Evolutionary conservation across 176 grass and related monocot species (phyloP).

Genomic region (Poa annua): DNA sequence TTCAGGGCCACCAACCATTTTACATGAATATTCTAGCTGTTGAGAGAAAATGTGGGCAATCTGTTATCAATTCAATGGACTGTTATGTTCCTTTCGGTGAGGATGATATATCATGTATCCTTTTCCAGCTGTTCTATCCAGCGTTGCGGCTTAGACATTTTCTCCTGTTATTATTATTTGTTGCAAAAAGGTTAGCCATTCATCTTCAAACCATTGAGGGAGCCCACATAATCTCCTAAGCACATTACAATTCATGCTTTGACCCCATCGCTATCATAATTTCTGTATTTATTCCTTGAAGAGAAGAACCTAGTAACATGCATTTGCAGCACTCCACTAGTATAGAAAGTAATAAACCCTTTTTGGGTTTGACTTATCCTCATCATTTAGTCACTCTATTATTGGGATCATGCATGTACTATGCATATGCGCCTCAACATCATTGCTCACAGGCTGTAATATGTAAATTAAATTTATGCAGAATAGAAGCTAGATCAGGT

Average conservation of each 20-base stretch:
- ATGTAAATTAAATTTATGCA: neutral
- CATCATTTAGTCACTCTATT: constrained; percentile 34
- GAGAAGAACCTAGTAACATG: constrained; percentile 36
- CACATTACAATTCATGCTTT: constrained; percentile 35
- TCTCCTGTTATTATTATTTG: neutral
- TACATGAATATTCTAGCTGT: neutral
- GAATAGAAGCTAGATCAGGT: neutral
- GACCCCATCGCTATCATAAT: constrained; percentile 40
- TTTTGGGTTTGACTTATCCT: constrained; percentile 34
- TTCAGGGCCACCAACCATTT: constrained; percentile 1
- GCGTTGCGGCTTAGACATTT: neutral
- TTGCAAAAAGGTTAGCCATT: constrained; percentile 26
- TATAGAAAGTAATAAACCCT: constrained; percentile 36
- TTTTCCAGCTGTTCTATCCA: constrained; percentile 15
- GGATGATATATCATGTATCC: neutral
- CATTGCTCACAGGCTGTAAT: neutral
- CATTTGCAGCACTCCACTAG: constrained; percentile 43
- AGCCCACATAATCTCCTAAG: constrained; percentile 27
- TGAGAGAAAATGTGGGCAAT: neutral
- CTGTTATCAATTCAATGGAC: neutral
- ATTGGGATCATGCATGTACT: constrained; percentile 8
- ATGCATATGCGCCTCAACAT: constrained; percentile 28
- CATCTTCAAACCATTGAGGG: constrained; percentile 26
- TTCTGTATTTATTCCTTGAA: neutral
- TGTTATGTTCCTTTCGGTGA: neutral